phyloP scores from a whole-genome alignment of 345 rosid genomes.

The Syzygium oleosum region DNA sequence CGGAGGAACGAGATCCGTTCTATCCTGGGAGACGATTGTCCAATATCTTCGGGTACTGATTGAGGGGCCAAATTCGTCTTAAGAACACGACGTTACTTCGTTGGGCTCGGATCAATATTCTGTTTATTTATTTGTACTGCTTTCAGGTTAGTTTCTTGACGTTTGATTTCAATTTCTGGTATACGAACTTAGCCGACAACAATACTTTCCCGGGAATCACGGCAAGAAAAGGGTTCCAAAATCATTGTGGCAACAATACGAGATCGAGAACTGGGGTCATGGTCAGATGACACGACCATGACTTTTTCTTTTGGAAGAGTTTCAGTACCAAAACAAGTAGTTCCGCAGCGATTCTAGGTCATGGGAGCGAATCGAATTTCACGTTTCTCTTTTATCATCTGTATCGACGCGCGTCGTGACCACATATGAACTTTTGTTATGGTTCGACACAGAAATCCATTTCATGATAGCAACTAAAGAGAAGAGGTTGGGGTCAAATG shows the following conservation, averaged over 20 bases:
- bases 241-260: not conserved
- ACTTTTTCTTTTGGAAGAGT: not conserved
- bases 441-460: not conserved
- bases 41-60: no score
- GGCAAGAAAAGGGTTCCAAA: not conserved
- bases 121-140: no score
- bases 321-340: no score
- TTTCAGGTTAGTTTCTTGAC: no score
- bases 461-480: not conserved
- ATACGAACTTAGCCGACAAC: no score
- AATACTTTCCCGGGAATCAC: not conserved
- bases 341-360: not conserved
- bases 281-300: not conserved
- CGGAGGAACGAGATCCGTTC: no score
- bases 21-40: no score
- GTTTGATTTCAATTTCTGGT: no score
- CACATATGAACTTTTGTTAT: not conserved
- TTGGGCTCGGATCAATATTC: no score
- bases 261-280: not conserved
- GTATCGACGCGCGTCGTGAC: accelerated
- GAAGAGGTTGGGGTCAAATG: not conserved
- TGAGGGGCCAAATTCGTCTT: no score
- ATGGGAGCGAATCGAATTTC: not conserved
- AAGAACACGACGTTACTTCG: no score
- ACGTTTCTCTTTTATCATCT: not conserved